Evolutionary conservation across 2,329 filamentous ascomycete genomes (phyloP).

Genomic region (Penicillium sclerotigenum): DNA sequence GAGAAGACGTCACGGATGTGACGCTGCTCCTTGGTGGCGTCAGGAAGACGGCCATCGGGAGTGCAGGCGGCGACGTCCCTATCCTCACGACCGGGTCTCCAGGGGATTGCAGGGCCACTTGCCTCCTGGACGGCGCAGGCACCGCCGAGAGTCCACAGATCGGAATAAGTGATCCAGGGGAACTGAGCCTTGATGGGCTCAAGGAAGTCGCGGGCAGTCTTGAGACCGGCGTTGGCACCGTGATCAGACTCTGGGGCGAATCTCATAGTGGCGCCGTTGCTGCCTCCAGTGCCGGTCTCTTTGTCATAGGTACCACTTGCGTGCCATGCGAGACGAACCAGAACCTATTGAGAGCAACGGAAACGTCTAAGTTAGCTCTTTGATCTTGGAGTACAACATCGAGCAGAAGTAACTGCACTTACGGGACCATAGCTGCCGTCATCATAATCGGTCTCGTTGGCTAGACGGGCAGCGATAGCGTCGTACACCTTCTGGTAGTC

Average conservation of each 20-base stretch:
- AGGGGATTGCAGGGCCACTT: slow-evolving; percentile 83
- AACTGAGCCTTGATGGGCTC: slow-evolving; percentile 85
- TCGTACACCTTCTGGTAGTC: slow-evolving; percentile 97
- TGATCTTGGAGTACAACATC: not conserved
- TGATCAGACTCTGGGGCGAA: slow-evolving; percentile 86
- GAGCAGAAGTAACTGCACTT: slow-evolving; percentile 21
- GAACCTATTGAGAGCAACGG: slow-evolving; percentile 47
- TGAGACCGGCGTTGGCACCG: slow-evolving; percentile 89
- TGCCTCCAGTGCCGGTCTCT: slow-evolving; percentile 82
- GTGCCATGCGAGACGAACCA: slow-evolving; percentile 92
- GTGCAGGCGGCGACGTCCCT: slow-evolving; percentile 80
- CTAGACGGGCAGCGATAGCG: slow-evolving; percentile 71
- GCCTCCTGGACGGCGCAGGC: slow-evolving; percentile 90
- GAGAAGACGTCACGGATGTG: slow-evolving; percentile 91
- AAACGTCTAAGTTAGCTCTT: not conserved
- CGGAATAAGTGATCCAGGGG: slow-evolving; percentile 95
- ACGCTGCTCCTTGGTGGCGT: slow-evolving; percentile 71
- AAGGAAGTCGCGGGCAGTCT: slow-evolving; percentile 83
- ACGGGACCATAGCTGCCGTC: slow-evolving; percentile 92
- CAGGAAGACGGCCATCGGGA: slow-evolving; percentile 85
- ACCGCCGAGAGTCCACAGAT: slow-evolving; percentile 91
- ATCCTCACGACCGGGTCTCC: slow-evolving; percentile 80
- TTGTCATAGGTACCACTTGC: slow-evolving; percentile 88
- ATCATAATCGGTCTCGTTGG: slow-evolving; percentile 92
- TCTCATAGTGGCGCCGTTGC: slow-evolving; percentile 96